phyloP scores from a whole-genome alignment of 176 grass and related monocot genomes.

The Pontederia crassipes region DNA sequence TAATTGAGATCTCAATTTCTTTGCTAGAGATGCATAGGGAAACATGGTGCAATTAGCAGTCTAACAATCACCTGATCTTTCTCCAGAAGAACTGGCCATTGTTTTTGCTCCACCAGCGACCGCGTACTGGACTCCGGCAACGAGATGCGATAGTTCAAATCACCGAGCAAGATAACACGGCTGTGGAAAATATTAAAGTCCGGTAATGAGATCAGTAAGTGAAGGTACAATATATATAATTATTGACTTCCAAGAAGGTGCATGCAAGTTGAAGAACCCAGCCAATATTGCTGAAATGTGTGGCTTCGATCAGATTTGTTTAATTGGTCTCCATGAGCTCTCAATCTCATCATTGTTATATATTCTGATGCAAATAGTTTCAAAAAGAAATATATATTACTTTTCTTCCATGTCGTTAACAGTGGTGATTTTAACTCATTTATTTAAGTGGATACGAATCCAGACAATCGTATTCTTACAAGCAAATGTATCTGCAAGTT shows the following conservation, averaged over 20 bases:
- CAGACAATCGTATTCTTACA: no score
- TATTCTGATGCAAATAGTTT: not conserved
- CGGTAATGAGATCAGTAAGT: no score
- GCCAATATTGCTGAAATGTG: no score
- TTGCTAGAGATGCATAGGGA: not conserved
- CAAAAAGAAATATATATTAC: not conserved
- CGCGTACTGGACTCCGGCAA: slow-evolving; percentile 47
- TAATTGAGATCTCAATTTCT: not conserved
- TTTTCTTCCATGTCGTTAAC: no score
- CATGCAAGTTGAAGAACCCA: no score
- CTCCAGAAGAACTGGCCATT: slow-evolving; percentile 49
- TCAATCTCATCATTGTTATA: not conserved
- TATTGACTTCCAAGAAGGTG: no score
- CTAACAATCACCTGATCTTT: slow-evolving; percentile 44
- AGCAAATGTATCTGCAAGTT: no score
- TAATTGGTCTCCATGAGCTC: not conserved
- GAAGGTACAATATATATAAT: no score
- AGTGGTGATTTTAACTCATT: no score
- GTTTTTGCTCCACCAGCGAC: slow-evolving; percentile 38
- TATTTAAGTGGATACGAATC: no score
- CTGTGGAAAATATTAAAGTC: slow-evolving; percentile 10
- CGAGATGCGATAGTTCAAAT: slow-evolving; percentile 74
- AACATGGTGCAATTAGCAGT: no score
- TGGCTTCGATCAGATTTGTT: not conserved
- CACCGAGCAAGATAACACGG: slow-evolving; percentile 57